Conservation (phyloP, 768 basidiomycete genomes). For the Pholiota microspora region DNA sequence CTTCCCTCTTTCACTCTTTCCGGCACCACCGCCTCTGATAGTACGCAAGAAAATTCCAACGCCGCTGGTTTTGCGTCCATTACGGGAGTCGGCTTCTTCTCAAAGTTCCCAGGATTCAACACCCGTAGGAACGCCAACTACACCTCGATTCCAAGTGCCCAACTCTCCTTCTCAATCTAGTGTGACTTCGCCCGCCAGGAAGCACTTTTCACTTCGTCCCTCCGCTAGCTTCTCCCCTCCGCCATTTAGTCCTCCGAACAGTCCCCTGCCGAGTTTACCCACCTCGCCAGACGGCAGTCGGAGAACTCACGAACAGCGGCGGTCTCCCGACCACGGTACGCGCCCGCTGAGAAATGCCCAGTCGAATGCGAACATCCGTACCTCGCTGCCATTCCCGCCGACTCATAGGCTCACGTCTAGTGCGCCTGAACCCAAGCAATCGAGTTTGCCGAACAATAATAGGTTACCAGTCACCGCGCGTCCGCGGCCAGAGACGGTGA, state of each 20-base stretch:
- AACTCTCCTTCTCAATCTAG: slow-evolving; percentile 20
- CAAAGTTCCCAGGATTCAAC: slow-evolving; percentile 39
- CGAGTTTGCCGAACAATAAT: slow-evolving; percentile 18
- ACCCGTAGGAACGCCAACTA: slow-evolving; percentile 41
- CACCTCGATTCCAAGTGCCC: slow-evolving; percentile 22
- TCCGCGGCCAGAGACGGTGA: slow-evolving; percentile 16
- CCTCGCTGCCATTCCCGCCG: slow-evolving; percentile 17
- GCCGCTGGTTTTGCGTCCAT: slow-evolving; percentile 35
- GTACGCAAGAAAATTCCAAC: slow-evolving; percentile 35
- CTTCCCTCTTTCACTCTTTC: slow-evolving; percentile 32
- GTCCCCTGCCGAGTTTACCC: slow-evolving; percentile 36
- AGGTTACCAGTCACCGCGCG: slow-evolving; percentile 15
- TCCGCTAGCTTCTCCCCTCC: slow-evolving; percentile 28
- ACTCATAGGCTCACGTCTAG: slow-evolving; percentile 27
- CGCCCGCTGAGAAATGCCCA: slow-evolving; percentile 17
- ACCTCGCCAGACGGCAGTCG: background rate
- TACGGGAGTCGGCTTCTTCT: slow-evolving; percentile 28
- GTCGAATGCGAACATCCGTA: slow-evolving; percentile 19
- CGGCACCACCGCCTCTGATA: slow-evolving; percentile 35
- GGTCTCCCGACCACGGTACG: slow-evolving; percentile 8
- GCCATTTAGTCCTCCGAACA: slow-evolving; percentile 33
- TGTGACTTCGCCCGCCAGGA: slow-evolving; percentile 20
- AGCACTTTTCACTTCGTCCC: slow-evolving; percentile 19
- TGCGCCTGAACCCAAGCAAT: slow-evolving; percentile 24
- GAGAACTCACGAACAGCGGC: background rate